Base-by-base conservation (phyloP, 257 asterid genomes). In the Salvia splendens region DNA sequence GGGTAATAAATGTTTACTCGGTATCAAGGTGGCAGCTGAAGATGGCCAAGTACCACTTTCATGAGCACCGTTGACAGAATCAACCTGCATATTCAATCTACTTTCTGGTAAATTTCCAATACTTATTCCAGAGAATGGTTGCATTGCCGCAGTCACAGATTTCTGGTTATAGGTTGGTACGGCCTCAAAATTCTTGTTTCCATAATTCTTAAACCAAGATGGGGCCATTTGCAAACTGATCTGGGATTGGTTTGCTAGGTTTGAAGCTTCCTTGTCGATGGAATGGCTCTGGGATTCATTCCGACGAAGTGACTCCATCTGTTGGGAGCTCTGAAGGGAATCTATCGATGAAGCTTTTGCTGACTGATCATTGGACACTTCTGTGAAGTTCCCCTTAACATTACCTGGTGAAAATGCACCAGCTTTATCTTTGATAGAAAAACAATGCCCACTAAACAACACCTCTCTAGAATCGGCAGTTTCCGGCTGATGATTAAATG, bases 121-220 rank as follows among this genome's bases (percentile, higher is more conserved):
- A 66, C 77, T 41, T 61, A 75, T 57, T 62, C 71, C 80, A 61
- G 81, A 46, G 14, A 70, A 62, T 30, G 83, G 70, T 55, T 69
- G 77, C 48, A 52, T 77, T 14, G 72, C 56, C 41, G 70, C 70
- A 52, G 20, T 60, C 45, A 66, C 52, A 59, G 68, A 65, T 57
- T 30, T 74, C 46, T 77, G 48, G 64, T 77, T 80, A 60, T 59
- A 67, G 50, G 65, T 36, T 20, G 82, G 69, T 33, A 68, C 45
- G 67, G 73, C 66, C 71, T 81, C 87, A 16, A 75, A 85, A 59
- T 73, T 80, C 75, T 73, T 86, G 68, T 77, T 74, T 42, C 79
- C 85, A 55, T 74, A 61, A 36, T 70, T 79, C 72, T 84, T 80
- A 71, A 78, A 78, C 94, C 84, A 78, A 41, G 94, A 72, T 43